phyloP scores from a whole-genome alignment of 306 rosid genomes.

The Malus fusca region DNA sequence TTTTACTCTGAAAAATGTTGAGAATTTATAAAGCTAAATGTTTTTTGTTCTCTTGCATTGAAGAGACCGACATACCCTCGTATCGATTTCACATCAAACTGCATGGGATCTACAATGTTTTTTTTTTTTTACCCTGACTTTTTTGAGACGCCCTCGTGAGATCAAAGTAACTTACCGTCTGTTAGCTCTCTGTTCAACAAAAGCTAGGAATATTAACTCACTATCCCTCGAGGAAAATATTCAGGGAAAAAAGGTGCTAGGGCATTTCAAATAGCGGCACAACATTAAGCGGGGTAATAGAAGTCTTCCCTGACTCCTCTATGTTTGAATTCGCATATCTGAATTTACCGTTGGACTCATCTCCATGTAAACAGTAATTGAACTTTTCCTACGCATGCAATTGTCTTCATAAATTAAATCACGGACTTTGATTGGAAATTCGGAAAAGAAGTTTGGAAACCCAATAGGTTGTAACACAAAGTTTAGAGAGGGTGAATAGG shows the following conservation, averaged over 20 bases:
- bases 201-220: not conserved
- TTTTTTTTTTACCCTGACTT: not conserved
- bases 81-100: not conserved
- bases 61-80: not conserved
- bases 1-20: not conserved
- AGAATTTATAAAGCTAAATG: not conserved
- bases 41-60: not conserved
- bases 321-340: not conserved
- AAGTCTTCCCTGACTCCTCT: not conserved
- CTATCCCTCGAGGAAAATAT: too few relatives aligned
- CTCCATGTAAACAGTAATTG: too few relatives aligned
- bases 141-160: too few relatives aligned
- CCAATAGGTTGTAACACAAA: too few relatives aligned
- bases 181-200: too few relatives aligned
- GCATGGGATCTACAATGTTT: not conserved
- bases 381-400: too few relatives aligned
- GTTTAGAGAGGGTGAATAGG: too few relatives aligned
- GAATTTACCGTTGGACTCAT: too few relatives aligned
- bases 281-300: not conserved
- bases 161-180: too few relatives aligned
- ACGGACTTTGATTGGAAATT: too few relatives aligned
- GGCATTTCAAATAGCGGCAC: not conserved
- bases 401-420: too few relatives aligned
- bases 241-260: not conserved
- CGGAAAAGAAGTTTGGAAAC: too few relatives aligned